phyloP scores from a whole-genome alignment of 2,329 filamentous ascomycete genomes.

The Neofusicoccum ribis region DNA sequence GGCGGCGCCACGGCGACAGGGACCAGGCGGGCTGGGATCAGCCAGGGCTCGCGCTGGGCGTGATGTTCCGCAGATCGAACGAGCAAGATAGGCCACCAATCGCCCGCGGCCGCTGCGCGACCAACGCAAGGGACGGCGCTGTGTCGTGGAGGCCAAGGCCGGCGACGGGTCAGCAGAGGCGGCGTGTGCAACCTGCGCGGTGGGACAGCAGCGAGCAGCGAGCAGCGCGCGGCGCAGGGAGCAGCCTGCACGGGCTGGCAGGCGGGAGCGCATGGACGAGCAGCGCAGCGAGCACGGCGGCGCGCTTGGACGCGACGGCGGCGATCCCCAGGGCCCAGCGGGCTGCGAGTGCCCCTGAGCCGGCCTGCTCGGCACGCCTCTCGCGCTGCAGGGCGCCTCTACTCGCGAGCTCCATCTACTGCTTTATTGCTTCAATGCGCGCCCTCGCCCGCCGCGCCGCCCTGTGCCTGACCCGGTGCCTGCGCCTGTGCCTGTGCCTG shows the following conservation, averaged over 20 bases:
- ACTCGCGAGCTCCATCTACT: neutral
- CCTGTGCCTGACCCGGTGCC: neutral
- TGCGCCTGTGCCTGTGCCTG: neutral
- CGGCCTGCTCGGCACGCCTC: neutral
- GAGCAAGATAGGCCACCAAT: neutral
- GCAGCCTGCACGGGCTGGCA: neutral
- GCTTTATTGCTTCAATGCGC: constrained; percentile 1
- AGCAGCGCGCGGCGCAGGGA: neutral
- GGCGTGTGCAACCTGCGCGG: neutral
- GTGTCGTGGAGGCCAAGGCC: no score
- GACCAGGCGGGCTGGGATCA: neutral
- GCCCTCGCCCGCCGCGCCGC: neutral
- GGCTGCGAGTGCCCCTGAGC: no score
- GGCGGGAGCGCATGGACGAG: neutral
- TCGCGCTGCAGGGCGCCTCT: neutral
- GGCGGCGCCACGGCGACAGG: neutral
- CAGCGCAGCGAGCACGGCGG: neutral
- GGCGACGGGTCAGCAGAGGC: neutral
- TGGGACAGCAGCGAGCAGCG: neutral
- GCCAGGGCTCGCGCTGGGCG: neutral
- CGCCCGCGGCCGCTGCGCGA: no score
- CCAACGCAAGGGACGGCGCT: no score
- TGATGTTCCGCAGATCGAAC: neutral
- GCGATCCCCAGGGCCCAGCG: no score
- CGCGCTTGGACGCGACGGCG: neutral